Evolutionary conservation across 139 green algal species (phyloP), one percentile per base, ranked within the genome.

Genomic region (Haematococcus sp.): DNA sequence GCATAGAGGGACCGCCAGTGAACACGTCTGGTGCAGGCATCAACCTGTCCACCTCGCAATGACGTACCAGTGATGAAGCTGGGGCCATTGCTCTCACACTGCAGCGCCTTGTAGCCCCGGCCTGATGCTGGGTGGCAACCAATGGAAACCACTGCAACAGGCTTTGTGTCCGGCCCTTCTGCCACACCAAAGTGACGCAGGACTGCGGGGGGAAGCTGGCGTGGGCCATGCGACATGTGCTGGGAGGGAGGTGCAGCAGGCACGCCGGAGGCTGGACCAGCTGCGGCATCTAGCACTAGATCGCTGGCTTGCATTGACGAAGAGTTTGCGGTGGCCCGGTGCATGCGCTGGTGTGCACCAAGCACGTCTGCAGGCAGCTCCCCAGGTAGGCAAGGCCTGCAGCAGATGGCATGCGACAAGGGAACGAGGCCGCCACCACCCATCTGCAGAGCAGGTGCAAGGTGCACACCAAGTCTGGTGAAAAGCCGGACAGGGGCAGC

Each of bases 381-480:
- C 1, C 66, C 28, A 19, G 88, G 88, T 34, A 94, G 71, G 82
- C 90, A 94, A 0, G 87, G 87, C 2, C 89, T 79, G 75, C 90
- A 94, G 78, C 90, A 94, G 30, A 92, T 76, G 20, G 90, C 90
- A 11, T 76, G 78, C 2, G 88, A 94, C 17, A 94, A 70, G 0
- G 90, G 90, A 1, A 94, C 90, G 22, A 81, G n/a, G 35, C 87
- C 90, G 20, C 83, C 84, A 27, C 88, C 87, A 19, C 56, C 76
- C 76, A 82, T 82, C 76, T 73, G 66, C 66, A 52, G 15, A 28
- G 7, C 7, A 11, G 40, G 40, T 49, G 40, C 40, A 11, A 49
- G 40, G 11, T 49, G 40, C 40, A 49, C 40, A 19, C 7, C 11
- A 49, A 49, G 11, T 49, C 40, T 49, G 40, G n/a, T n/a, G n/a